Conservation (phyloP, 108 stramenopile species). For the Nitzschia putrida region DNA sequence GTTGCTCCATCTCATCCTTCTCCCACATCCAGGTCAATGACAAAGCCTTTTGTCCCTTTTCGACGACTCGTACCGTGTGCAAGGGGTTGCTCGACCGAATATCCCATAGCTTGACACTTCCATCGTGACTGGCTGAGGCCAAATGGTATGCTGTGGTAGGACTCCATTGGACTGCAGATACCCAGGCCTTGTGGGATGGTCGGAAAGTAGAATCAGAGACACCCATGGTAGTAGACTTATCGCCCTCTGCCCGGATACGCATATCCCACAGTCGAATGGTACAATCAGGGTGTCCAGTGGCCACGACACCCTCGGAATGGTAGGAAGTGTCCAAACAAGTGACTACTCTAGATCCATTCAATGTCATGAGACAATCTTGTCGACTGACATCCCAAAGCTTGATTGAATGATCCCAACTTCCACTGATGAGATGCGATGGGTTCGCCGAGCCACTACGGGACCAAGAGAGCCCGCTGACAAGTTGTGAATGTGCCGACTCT, state of each 20-base stretch:
- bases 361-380: constrained; percentile 74
- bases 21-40: constrained; percentile 36
- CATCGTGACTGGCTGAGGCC: constrained; percentile 86
- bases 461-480: constrained; percentile 77
- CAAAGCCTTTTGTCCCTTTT: constrained; percentile 73
- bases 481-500: constrained; percentile 63
- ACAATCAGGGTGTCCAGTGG: constrained; percentile 84
- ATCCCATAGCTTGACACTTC: constrained; percentile 91
- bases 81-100: constrained; percentile 89
- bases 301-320: constrained; percentile 71
- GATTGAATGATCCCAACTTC: constrained; percentile 83
- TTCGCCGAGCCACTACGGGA: constrained; percentile 35
- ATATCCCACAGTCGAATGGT: constrained; percentile 74
- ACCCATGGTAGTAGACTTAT: not conserved
- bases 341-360: constrained; percentile 81
- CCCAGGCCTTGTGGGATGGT: constrained; percentile 89
- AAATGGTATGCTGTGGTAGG: constrained; percentile 76
- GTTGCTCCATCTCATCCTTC: constrained; percentile 29
- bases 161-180: constrained; percentile 81
- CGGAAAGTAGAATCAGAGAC: constrained; percentile 42
- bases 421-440: constrained; percentile 52
- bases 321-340: constrained; percentile 70
- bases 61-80: constrained; percentile 85
- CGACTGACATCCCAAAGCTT: constrained; percentile 75
- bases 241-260: constrained; percentile 22